phyloP scores from a whole-genome alignment of 331 rosid species.

The Quercus phellos region DNA sequence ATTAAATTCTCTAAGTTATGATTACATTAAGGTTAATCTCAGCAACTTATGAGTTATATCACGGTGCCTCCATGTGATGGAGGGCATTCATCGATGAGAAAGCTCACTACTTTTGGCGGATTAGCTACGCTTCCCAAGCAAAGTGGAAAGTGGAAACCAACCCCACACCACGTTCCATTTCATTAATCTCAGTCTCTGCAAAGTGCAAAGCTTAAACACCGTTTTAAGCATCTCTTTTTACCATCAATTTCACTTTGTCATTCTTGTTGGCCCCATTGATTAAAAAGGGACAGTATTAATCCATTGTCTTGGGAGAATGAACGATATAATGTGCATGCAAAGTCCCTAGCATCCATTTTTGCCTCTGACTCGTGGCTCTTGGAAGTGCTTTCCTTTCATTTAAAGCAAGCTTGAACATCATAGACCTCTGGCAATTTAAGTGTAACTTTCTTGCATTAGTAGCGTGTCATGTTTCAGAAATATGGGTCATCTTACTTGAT shows the following conservation, averaged over 20 bases:
- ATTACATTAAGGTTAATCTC: constrained; percentile 2
- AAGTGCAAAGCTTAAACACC: constrained; percentile 13
- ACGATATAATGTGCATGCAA: constrained; percentile 12
- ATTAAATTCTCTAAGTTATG: neutral
- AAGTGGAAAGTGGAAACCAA: constrained; percentile 19
- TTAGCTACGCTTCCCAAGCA: constrained; percentile 45
- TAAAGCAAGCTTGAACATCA: neutral
- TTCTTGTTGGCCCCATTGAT: constrained; percentile 13
- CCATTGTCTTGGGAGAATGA: constrained; percentile 25
- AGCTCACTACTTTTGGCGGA: constrained; percentile 42
- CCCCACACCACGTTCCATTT: neutral
- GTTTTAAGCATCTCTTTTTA: constrained; percentile 7
- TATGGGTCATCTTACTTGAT: no score
- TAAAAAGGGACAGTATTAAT: constrained; percentile 13
- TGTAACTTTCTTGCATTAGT: no score
- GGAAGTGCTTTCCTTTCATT: neutral
- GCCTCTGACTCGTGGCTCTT: neutral
- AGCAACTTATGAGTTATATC: neutral
- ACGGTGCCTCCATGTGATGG: constrained; percentile 34
- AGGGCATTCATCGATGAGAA: constrained; percentile 34
- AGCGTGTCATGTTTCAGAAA: no score
- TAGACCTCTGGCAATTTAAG: no score
- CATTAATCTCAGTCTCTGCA: constrained; percentile 20
- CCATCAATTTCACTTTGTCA: constrained; percentile 30
- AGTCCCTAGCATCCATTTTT: neutral